phyloP scores from a whole-genome alignment of 495 filamentous ascomycete species.

The Aspergillus leporis region DNA sequence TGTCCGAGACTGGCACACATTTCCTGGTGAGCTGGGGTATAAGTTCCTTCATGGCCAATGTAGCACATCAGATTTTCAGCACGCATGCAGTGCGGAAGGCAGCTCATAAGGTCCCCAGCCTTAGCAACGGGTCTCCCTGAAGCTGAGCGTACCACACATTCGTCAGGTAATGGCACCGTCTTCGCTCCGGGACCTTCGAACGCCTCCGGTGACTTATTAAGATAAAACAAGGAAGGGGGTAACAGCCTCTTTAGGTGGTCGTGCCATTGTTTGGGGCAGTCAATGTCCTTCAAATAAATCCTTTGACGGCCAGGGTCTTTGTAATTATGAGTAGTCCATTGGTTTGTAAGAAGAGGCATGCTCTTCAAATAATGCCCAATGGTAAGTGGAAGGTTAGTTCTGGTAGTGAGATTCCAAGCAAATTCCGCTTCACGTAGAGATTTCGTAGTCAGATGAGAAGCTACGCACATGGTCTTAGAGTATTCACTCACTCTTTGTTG shows the following conservation, averaged over 20 bases:
- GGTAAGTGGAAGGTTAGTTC: conserved; percentile 72
- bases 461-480: neutral
- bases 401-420: conserved; percentile 72
- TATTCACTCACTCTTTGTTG: conserved; percentile 64
- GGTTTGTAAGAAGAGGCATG: conserved; percentile 73
- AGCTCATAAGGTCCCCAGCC: conserved; percentile 92
- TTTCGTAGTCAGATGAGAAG: neutral
- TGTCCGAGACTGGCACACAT: conserved; percentile 97
- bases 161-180: neutral
- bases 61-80: conserved; percentile 99
- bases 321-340: conserved; percentile 68
- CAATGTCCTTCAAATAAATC: conserved; percentile 93
- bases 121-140: conserved; percentile 45
- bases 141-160: conserved; percentile 4
- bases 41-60: conserved; percentile 95
- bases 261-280: conserved; percentile 83
- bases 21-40: conserved; percentile 92
- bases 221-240: conserved; percentile 77
- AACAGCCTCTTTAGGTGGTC: conserved; percentile 74
- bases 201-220: conserved; percentile 73
- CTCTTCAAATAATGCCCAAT: conserved; percentile 86
- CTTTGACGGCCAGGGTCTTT: conserved; percentile 72
- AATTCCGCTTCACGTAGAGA: conserved; percentile 48
- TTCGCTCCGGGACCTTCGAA: conserved; percentile 38
- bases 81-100: conserved; percentile 78